Base-by-base conservation (phyloP, 73 alveolate species). In the Paramecium pentaurelia region DNA sequence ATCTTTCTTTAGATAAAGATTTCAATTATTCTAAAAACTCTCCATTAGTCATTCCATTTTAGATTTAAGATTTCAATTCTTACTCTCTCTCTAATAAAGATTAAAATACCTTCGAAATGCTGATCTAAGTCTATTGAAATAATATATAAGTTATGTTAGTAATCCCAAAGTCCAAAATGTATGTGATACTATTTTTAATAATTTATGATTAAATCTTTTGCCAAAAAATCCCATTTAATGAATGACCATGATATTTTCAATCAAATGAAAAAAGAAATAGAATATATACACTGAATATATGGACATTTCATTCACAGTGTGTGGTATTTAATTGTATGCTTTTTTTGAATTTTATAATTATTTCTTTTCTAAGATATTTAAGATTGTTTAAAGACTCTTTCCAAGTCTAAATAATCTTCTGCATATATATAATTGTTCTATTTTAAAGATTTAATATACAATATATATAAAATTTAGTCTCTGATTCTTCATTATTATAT, bases 181-280 rank as follows among this genome's bases (percentile, higher is more conserved):
- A 80, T 80, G 91, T 0, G 77, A 32, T 27, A 80, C 91, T 11
- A 80, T 80, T 47, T 80, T 80, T 36, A 80, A 80, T 44, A 49
- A 20, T 80, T 80, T 80, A 80, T 80, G 91, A 36, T 80, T 47
- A 42, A 80, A 80, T 40, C 8, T 42, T 47, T 80, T 80, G 16
- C 16, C 77, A n/a, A 25, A 80, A 44, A 80, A 80, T 27, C 91
- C 91, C 20, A 80, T 45, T 80, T 80, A 49, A 80, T 80, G 71
- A 12, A 80, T 80, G 30, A 80, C 75, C 75, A 80, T 80, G 12
- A 80, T 45, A 80, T 80, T 80, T 80, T 80, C 91, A 25, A 80
- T 20, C 22, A 80, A 6, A 44, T 80, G 71, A 49, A 80, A 80
- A 25, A 80, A 49, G 75, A 80, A 80, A 36, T 80, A 20, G 45